Evolutionary conservation across 2,329 filamentous ascomycete species (phyloP).

Genomic region (Grosmannia clavigera): DNA sequence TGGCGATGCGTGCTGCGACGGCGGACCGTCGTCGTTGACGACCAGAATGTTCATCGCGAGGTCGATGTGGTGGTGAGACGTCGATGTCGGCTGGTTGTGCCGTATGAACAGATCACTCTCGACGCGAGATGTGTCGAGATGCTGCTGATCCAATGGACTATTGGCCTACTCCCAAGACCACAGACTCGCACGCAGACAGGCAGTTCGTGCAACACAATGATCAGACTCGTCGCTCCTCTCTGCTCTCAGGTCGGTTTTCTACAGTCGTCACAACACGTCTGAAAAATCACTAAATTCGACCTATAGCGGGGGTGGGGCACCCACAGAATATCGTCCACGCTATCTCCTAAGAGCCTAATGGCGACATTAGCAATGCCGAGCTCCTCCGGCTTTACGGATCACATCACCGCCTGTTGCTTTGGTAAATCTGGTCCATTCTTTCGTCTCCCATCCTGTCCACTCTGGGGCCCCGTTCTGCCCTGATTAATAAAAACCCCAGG

Average conservation of each 20-base stretch:
- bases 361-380: neutral
- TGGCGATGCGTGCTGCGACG: conserved; percentile 64
- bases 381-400: too few species aligned
- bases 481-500: neutral
- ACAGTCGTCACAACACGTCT: neutral
- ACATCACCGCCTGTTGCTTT: neutral
- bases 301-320: neutral
- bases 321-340: neutral
- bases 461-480: neutral
- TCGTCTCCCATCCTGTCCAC: neutral
- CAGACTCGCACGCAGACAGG: too few species aligned
- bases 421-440: neutral
- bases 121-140: too few species aligned
- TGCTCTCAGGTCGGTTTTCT: too few species aligned
- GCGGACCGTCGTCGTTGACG: conserved; percentile 72
- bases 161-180: too few species aligned
- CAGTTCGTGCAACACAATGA: too few species aligned
- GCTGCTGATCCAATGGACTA: too few species aligned
- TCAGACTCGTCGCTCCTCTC: neutral
- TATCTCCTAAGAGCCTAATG: neutral
- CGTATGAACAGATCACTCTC: too few species aligned
- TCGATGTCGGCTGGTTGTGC: too few species aligned
- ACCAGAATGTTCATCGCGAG: conserved; percentile 48
- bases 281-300: neutral
- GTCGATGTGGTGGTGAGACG: too few species aligned